phyloP scores from a whole-genome alignment of 2,329 filamentous ascomycete genomes.

The Zymoseptoria ardabiliae region DNA sequence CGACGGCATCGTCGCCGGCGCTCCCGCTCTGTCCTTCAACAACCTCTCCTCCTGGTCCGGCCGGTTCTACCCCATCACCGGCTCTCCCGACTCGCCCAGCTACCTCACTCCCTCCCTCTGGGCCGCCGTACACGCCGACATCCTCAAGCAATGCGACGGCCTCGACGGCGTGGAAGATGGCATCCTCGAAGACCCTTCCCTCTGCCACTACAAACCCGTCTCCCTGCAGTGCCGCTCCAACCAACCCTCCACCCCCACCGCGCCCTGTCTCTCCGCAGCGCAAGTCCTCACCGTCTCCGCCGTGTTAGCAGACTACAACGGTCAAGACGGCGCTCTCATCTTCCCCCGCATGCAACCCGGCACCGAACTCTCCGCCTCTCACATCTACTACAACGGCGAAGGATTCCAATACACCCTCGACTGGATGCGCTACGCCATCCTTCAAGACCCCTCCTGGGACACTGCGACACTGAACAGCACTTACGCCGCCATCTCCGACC shows the following conservation, averaged over 20 bases:
- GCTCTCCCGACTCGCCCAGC: conserved; percentile 30
- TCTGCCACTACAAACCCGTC: conserved; percentile 37
- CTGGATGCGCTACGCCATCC: conserved; percentile 45
- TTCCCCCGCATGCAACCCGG: conserved; percentile 46
- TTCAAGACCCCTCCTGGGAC: conserved; percentile 39
- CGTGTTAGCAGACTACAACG: conserved; percentile 35
- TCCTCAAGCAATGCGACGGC: conserved; percentile 42
- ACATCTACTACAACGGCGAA: conserved; percentile 31
- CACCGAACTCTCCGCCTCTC: conserved; percentile 32
- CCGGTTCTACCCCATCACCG: conserved; percentile 34
- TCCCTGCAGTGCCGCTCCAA: conserved; percentile 31
- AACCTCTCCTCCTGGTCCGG: conserved; percentile 37
- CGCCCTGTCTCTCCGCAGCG: conserved; percentile 35
- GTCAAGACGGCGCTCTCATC: conserved; percentile 37
- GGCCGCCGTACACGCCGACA: conserved; percentile 34
- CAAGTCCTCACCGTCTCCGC: conserved; percentile 37
- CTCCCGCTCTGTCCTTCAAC: conserved; percentile 37
- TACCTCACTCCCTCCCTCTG: conserved; percentile 34
- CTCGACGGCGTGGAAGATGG: conserved; percentile 42
- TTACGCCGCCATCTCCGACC: conserved; percentile 32
- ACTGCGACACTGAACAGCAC: conserved; percentile 28
- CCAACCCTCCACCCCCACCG: conserved; percentile 24
- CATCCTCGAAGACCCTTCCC: conserved; percentile 38
- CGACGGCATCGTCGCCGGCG: conserved; percentile 40
- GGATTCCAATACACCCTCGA: conserved; percentile 39